These are phyloP conservation scores for Erysimum cheiranthoides DNA, from an alignment of 345 rosid species.

Conservation along the genomic window DNA sequence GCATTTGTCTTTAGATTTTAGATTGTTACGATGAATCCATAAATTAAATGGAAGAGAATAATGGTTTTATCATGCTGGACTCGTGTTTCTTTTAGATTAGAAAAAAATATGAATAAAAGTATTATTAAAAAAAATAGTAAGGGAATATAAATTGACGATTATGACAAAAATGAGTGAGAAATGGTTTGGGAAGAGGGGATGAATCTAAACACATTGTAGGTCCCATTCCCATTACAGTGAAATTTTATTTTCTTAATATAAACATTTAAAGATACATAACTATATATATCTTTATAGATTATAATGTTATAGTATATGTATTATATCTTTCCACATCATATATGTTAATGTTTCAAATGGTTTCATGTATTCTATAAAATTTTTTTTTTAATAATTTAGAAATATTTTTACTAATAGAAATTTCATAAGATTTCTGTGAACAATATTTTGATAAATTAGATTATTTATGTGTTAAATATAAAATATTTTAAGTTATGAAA, in stretches of 20 bases:
- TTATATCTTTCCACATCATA: not conserved
- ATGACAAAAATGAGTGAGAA: conserved; percentile 37
- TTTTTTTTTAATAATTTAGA: not conserved
- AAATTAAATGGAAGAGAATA: conserved; percentile 23
- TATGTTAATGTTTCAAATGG: not conserved
- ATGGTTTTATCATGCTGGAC: not conserved
- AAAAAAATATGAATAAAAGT: conserved; percentile 14
- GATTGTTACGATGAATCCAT: conserved; percentile 26
- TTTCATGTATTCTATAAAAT: not conserved
- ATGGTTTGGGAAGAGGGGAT: conserved; percentile 47
- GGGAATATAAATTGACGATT: not conserved
- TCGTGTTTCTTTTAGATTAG: conserved; percentile 4
- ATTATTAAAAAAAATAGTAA: no score
- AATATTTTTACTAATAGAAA: no score
- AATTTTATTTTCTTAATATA: conserved; percentile 21
- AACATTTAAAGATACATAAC: not conserved
- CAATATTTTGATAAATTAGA: not conserved
- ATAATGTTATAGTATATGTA: not conserved
- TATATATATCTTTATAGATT: not conserved
- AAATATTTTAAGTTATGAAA: not conserved
- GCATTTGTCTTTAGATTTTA: not conserved
- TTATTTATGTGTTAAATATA: not conserved
- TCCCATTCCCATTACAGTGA: conserved; percentile 20
- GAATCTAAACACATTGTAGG: conserved; percentile 41
- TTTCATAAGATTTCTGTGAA: not conserved